Evolutionary conservation across 2,329 filamentous ascomycete genomes (phyloP).

Genomic region (Cercospora berteroae): DNA sequence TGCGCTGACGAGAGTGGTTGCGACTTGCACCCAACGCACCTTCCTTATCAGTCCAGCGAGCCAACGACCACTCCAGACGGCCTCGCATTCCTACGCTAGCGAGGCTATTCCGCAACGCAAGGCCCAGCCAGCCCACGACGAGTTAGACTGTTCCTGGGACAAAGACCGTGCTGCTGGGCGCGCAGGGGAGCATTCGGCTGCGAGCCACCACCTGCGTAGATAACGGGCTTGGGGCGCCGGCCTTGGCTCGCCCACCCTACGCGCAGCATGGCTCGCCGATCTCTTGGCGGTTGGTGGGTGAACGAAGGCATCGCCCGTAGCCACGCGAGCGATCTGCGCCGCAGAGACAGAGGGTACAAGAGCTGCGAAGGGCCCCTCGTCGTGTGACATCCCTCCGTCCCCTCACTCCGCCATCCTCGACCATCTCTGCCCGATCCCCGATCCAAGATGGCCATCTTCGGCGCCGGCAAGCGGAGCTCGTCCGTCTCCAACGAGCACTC

Average conservation of each 20-base stretch:
- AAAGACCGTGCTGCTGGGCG: background rate
- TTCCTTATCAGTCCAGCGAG: conserved; percentile 3
- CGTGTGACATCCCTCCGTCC: background rate
- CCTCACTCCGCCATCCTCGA: background rate
- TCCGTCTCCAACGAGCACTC: conserved; percentile 10
- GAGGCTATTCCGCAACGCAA: background rate
- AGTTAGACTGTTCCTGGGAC: background rate
- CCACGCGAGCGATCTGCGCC: background rate
- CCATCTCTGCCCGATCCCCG: background rate
- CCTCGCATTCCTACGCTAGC: background rate
- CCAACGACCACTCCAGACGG: background rate
- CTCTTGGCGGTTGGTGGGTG: conserved; percentile 1
- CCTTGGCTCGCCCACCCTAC: conserved; percentile 1
- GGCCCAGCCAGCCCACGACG: background rate
- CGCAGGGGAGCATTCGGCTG: conserved; percentile 7
- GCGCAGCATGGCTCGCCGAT: background rate
- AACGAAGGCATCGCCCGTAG: background rate
- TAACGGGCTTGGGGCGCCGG: conserved; percentile 7
- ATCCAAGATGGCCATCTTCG: conserved; percentile 11
- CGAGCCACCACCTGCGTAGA: background rate
- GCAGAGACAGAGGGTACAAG: background rate
- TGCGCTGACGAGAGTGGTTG: background rate
- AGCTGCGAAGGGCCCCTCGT: background rate
- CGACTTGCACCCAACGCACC: background rate
- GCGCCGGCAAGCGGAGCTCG: conserved; percentile 6